Percentiles rank a stretch among this genome's conserved stretches.
These are phyloP conservation scores for Pleurozium schreberi DNA, from an alignment of 225 moss, liverwort and hornwort genomes.

Conservation along the genomic window DNA sequence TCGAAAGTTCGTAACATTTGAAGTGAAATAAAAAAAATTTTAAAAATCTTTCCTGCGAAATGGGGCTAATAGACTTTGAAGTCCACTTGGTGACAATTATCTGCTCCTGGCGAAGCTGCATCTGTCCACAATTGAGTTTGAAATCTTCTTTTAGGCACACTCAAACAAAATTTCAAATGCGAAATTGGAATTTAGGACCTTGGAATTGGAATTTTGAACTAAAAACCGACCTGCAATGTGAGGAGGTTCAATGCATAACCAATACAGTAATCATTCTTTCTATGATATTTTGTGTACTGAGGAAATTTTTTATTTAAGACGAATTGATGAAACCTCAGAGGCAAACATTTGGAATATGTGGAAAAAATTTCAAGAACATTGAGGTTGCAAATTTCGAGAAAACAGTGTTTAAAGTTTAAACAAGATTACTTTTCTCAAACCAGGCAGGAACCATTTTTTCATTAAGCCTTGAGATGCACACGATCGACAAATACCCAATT, in stretches of 20 bases:
- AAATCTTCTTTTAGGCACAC: not conserved
- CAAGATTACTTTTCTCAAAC: not conserved
- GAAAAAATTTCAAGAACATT: not conserved
- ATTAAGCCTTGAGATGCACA: not conserved
- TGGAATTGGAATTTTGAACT: no score
- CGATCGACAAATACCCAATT: not conserved
- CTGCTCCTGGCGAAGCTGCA: no score
- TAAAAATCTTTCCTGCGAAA: accelerated
- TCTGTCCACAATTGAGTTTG: not conserved
- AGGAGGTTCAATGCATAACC: accelerated
- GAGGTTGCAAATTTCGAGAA: not conserved
- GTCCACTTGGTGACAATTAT: not conserved
- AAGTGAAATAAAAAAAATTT: not conserved
- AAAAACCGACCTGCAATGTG: no score
- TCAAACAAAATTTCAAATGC: not conserved
- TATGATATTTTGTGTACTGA: not conserved
- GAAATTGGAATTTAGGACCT: not conserved
- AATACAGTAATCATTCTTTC: no score
- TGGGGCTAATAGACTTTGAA: accelerated
- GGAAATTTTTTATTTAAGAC: not conserved
- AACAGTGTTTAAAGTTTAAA: accelerated
- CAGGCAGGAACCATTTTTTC: no score
- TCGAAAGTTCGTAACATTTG: not conserved
- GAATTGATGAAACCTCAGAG: not conserved
- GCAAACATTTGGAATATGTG: not conserved